phyloP scores from a whole-genome alignment of 2,329 filamentous ascomycete genomes.

The Elsinoe australis region DNA sequence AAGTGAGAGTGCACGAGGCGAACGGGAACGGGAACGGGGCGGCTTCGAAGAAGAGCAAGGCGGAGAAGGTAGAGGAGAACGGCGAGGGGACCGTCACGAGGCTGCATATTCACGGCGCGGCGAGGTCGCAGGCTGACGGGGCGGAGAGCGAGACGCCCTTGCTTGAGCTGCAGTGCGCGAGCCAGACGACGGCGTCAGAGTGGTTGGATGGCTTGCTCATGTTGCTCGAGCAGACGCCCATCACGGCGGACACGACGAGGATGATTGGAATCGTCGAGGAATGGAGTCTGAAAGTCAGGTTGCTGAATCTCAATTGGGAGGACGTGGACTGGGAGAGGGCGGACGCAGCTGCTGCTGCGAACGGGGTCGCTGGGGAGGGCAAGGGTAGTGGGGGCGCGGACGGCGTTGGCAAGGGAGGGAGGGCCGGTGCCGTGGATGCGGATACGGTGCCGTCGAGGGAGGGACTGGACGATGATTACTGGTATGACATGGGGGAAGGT shows the following conservation, averaged over 20 bases:
- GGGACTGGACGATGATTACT: slow-evolving; percentile 86
- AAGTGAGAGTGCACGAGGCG: background rate
- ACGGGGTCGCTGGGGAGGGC: slow-evolving; percentile 47
- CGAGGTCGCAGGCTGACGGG: background rate
- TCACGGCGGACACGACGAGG: slow-evolving; percentile 93
- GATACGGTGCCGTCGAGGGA: slow-evolving; percentile 31
- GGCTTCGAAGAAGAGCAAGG: background rate
- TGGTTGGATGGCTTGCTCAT: slow-evolving; percentile 95
- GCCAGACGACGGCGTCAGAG: slow-evolving; percentile 78
- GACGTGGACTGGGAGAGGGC: slow-evolving; percentile 48
- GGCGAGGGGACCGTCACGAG: slow-evolving; percentile 18
- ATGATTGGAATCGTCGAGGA: slow-evolving; percentile 77
- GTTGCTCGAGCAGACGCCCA: slow-evolving; percentile 88
- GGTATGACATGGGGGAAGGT: slow-evolving; percentile 65
- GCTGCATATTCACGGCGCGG: slow-evolving; percentile 13
- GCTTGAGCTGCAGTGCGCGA: slow-evolving; percentile 72
- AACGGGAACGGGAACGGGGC: no score
- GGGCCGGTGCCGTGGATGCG: no score
- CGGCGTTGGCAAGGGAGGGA: no score
- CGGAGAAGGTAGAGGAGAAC: background rate
- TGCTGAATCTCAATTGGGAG: slow-evolving; percentile 86
- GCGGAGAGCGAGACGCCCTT: slow-evolving; percentile 36
- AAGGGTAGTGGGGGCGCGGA: no score
- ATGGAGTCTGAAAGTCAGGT: slow-evolving; percentile 84
- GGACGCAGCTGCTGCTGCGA: slow-evolving; percentile 34